Base-by-base conservation (phyloP, 129 eudicot genomes). In the Flaveria ramosissima region DNA sequence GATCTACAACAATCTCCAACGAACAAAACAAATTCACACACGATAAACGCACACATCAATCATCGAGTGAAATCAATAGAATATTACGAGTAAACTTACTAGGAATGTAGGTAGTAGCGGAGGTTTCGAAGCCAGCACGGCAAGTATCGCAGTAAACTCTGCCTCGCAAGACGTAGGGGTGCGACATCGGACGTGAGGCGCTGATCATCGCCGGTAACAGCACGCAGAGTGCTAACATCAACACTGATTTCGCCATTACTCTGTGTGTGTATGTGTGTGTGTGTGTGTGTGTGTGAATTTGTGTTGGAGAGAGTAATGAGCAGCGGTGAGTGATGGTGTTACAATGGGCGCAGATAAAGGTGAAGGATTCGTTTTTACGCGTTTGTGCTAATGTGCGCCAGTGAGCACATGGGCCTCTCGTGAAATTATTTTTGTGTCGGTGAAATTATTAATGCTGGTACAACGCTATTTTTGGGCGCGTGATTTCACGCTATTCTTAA, bases 71-170 rank as follows among this genome's bases (percentile, higher is more conserved):
- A 78, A 78, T 5, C 2, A 50, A 64, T 19, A 41, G 70, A 11
- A 62, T 11, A 41, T 42, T 42, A 27, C 7, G 15, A 21, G 70
- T 21, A 10, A 48, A 60, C 67, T 9, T 77, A 87, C 92, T 64
- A 15, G 68, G 57, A 74, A 88, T 81, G 86, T 85, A 85, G 32
- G 82, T 78, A 51, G 92, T 83, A 30, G 89, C 88, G 63, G 89
- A 77, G 80, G 89, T 88, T 74, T 88, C 92, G 48, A 85, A 88
- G 26, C 92, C 92, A 52, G 86, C 88, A 66, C 86, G 89, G 83
- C 92, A 88, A 60, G 89, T 83, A 64, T 88, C 92, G 80, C 92
- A 88, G 86, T 88, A 88, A 55, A 88, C 92, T 39, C 74, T 79
- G 10, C 92, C 92, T 53, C 62, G 65, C 41, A 88, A 77, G 70